These are phyloP conservation scores for Blastobotrys terrestris DNA, from an alignment of 805 yeast species.

Conservation along the genomic window DNA sequence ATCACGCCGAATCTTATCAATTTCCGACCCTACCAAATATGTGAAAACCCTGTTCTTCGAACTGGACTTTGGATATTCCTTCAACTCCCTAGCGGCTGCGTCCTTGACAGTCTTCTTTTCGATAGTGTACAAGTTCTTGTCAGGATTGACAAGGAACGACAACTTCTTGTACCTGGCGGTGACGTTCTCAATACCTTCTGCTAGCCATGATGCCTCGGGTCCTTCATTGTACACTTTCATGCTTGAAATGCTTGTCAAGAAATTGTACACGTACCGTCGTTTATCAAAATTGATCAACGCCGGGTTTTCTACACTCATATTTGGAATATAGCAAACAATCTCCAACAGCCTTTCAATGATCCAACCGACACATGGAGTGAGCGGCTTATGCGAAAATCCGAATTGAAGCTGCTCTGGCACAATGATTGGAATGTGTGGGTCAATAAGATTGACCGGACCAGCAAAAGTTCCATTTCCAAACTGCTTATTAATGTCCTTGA, in stretches of 20 bases:
- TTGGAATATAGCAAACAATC: conserved; percentile 70
- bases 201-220: not conserved
- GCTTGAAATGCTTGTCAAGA: conserved; percentile 49
- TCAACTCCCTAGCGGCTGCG: conserved; percentile 39
- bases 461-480: conserved; percentile 12
- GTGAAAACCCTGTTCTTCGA: conserved; percentile 40
- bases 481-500: conserved; percentile 30
- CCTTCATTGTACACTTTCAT: conserved; percentile 28
- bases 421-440: conserved; percentile 26
- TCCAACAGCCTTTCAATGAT: conserved; percentile 72
- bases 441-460: conserved; percentile 7
- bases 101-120: conserved; percentile 33
- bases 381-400: conserved; percentile 31
- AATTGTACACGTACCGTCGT: conserved; percentile 59
- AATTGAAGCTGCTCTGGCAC: conserved; percentile 16
- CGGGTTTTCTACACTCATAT: conserved; percentile 60
- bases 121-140: conserved; percentile 21
- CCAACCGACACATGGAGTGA: conserved; percentile 92
- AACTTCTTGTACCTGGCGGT: conserved; percentile 17
- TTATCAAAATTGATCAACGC: conserved; percentile 79
- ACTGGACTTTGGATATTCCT: conserved; percentile 32
- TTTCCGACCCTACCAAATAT: conserved; percentile 42
- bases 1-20: conserved; percentile 49
- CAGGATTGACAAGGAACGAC: conserved; percentile 29
- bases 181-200: conserved; percentile 13